Percentiles rank a stretch among this genome's conserved stretches.
These are phyloP conservation scores for Mucor lusitanicus DNA, from an alignment of 371 early-diverging fungal genomes.

Conservation along the genomic window DNA sequence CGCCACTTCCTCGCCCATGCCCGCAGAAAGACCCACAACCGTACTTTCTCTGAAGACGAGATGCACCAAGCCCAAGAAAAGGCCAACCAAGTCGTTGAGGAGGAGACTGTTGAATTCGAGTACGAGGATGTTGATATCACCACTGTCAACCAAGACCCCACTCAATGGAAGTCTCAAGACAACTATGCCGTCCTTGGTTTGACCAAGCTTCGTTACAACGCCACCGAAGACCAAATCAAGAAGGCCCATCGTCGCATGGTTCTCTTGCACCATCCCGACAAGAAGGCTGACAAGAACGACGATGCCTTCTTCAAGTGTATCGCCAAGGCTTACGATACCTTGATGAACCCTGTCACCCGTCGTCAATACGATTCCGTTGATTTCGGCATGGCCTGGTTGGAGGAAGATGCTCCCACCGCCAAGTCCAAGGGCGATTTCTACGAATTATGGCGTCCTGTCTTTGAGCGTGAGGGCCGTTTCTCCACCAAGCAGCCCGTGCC, in stretches of 20 bases:
- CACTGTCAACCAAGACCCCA: conserved; percentile 72
- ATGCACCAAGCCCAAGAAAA: conserved; percentile 49
- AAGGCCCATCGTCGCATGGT: conserved; percentile 85
- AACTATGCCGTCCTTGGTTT: conserved; percentile 88
- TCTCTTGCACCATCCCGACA: conserved; percentile 87
- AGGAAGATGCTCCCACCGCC: conserved; percentile 61
- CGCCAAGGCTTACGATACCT: conserved; percentile 95
- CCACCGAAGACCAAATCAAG: conserved; percentile 84
- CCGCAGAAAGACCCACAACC: conserved; percentile 69
- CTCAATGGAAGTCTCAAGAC: conserved; percentile 87
- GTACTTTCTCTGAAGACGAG: conserved; percentile 73
- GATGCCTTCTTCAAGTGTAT: conserved; percentile 99
- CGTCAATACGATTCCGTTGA: conserved; percentile 98
- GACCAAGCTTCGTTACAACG: conserved; percentile 77
- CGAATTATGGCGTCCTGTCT: conserved; percentile 83
- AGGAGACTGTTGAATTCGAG: conserved; percentile 68
- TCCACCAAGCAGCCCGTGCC: conserved; percentile 84
- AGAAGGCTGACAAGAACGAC: conserved; percentile 86
- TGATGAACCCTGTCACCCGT: conserved; percentile 91
- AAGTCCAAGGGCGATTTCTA: conserved; percentile 91
- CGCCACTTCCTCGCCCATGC: conserved; percentile 70
- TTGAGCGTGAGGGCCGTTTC: conserved; percentile 92
- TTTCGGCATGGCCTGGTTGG: conserved; percentile 63
- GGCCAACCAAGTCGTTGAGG: conserved; percentile 55
- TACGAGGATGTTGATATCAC: conserved; percentile 71